phyloP scores from a whole-genome alignment of 1,284 basidiomycete species.

The Marasmius sp. region DNA sequence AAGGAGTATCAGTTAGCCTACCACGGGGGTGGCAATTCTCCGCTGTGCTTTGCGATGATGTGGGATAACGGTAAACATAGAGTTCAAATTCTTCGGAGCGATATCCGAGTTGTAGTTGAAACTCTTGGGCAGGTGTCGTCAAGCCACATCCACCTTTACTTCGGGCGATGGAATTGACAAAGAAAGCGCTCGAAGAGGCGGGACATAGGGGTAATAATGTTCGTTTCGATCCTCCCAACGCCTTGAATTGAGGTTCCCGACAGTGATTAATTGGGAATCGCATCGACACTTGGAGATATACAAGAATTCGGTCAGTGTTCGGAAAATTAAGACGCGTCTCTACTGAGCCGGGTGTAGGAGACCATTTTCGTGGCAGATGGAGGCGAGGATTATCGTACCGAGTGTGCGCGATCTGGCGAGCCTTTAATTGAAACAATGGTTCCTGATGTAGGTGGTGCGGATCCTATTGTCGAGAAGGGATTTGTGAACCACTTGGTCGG shows the following conservation, averaged over 20 bases:
- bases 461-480: slow-evolving; percentile 28
- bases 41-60: slow-evolving; percentile 61
- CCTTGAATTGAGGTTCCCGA: slow-evolving; percentile 12
- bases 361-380: slow-evolving; percentile 44
- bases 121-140: slow-evolving; percentile 24
- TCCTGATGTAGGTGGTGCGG: slow-evolving; percentile 29
- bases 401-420: slow-evolving; percentile 41
- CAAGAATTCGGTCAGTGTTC: slow-evolving; percentile 41
- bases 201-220: slow-evolving; percentile 45
- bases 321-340: neutral
- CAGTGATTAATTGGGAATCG: slow-evolving; percentile 47
- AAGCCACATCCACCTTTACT: slow-evolving; percentile 42
- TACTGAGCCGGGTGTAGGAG: slow-evolving; percentile 28
- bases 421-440: slow-evolving; percentile 42
- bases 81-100: neutral
- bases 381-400: slow-evolving; percentile 38
- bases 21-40: slow-evolving; percentile 51
- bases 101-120: neutral
- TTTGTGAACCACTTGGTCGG: slow-evolving; percentile 36
- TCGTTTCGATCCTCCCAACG: slow-evolving; percentile 11
- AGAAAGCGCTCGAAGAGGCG: slow-evolving; percentile 53
- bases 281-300: slow-evolving; percentile 51
- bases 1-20: slow-evolving; percentile 57
- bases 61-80: slow-evolving; percentile 45
- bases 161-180: slow-evolving; percentile 58